Base-by-base conservation (phyloP, 805 yeast species). In the Dipodascus geniculatus region DNA sequence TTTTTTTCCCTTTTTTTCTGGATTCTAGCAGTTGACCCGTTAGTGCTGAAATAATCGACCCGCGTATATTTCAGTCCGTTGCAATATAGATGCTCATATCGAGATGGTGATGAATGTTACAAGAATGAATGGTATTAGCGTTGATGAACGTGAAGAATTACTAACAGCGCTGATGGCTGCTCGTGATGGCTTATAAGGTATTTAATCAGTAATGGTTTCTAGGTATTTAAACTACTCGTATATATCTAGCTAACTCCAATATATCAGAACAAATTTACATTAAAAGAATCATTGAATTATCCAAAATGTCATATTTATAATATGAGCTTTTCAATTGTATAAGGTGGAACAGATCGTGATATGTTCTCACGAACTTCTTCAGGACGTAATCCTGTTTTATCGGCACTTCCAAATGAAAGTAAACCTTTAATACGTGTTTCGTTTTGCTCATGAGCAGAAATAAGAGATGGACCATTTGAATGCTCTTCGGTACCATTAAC, bases 281-380 rank as follows among this genome's bases (percentile, higher is more conserved):
- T 28, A n/a, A n/a, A n/a, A n/a, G n/a, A n/a, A n/a, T n/a, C n/a
- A 6, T 28, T 28, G 11, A 28, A 28, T 28, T 6, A 28, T 28
- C 6, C 33, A 28, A 28, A 28, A 11, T 28, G 11, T 11, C 33
- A 6, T n/a, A n/a, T 6, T 38, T 38, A 38, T n/a, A 38, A 17
- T 6, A 38, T 38, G 44, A 38, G 44, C 14, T 38, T 38, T 17
- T 38, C 44, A n/a, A 38, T 38, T 38, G 44, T 38, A 38, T 38
- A 38, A n/a, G 44, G 44, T n/a, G 44, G 44, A 4, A 38, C 44
- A 38, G 44, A 38, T n/a, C 44, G 44, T n/a, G 44, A 38, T 3
- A 38, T 38, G 14, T 38, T 38, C 14, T 38, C 44, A 38, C 20
- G 20, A n/a, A 38, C 20, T 17, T 38, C 44, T 6, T 38, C 44